Base-by-base conservation (phyloP, 139 green algal species). In the Chlorella sp. region DNA sequence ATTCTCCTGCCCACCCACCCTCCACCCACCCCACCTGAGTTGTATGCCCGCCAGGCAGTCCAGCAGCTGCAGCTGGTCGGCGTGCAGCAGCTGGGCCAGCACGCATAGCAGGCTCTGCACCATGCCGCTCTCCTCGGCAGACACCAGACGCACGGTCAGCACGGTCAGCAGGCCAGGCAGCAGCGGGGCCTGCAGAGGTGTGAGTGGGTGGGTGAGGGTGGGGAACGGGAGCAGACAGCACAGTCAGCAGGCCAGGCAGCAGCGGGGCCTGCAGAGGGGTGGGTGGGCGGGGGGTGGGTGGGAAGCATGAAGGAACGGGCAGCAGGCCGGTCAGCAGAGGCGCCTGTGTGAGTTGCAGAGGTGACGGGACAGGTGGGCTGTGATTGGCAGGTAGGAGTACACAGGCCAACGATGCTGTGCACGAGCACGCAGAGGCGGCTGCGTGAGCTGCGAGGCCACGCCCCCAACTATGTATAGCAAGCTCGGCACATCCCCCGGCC, bases 51-150 rank as follows among this genome's bases (percentile, higher is more conserved):
- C 89, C 18, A 96, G 86, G 89, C 91, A 92, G 86, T 95, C 90
- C 34, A 96, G 39, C 64, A 95, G 81, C 81, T 92, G 71, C 61
- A 79, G 28, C 32, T 86, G 60, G 66, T 95, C 66, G 15, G 88
- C 32, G 61, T 90, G 92, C 42, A 89, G 75, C 30, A 96, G 87
- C 57, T 88, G 83, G 26, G 90, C 93, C 34, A 97, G 39, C 68
- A 97, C 91, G 37, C 93, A 71, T 34, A 97, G 75, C 61, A 96
- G 89, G 24, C 57, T 76, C 48, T 92, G 85, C 34, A 96, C 82
- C n/a, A 92, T 84, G 19, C 81, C 77, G 5, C 86, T 85, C 90
- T 93, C 91, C 32, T 94, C 81, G 0, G 89, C 92, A 26, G 32
- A 30, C 0, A 61, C 83, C 83, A 96, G 89, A 84, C 94, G 95